phyloP scores from a whole-genome alignment of 768 basidiomycete genomes.

The Pisolithus albus region DNA sequence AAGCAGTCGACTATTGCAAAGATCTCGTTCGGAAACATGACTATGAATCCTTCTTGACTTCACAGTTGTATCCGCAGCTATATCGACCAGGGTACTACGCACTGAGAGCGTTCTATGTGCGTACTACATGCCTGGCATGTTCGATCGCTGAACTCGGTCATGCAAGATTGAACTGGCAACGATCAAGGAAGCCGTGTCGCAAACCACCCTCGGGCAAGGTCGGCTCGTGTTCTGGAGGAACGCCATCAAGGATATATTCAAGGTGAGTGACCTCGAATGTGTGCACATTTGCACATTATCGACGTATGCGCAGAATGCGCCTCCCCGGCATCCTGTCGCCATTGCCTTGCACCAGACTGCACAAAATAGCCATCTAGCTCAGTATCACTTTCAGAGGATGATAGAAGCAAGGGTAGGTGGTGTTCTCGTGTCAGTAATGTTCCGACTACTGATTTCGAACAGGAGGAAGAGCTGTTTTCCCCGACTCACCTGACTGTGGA shows the following conservation, averaged over 20 bases:
- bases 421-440: neutral
- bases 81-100: slow-evolving; percentile 66
- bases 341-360: slow-evolving; percentile 60
- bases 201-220: slow-evolving; percentile 70
- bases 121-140: slow-evolving; percentile 22
- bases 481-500: slow-evolving; percentile 62
- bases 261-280: slow-evolving; percentile 38
- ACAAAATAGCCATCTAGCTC: slow-evolving; percentile 42
- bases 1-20: slow-evolving; percentile 60
- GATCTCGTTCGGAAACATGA: slow-evolving; percentile 71
- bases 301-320: slow-evolving; percentile 48
- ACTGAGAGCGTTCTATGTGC: slow-evolving; percentile 76
- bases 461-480: slow-evolving; percentile 63
- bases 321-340: slow-evolving; percentile 76
- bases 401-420: slow-evolving; percentile 68
- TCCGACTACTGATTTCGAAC: slow-evolving; percentile 16
- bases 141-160: slow-evolving; percentile 5
- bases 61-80: slow-evolving; percentile 66
- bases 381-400: slow-evolving; percentile 77
- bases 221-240: slow-evolving; percentile 87
- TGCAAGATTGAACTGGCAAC: slow-evolving; percentile 67
- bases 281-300: slow-evolving; percentile 5
- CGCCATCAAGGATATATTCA: slow-evolving; percentile 57
- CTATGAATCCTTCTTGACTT: slow-evolving; percentile 70
- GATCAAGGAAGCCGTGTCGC: slow-evolving; percentile 71